phyloP scores from a whole-genome alignment of 2,329 filamentous ascomycete genomes.

The Graphium sp. region DNA sequence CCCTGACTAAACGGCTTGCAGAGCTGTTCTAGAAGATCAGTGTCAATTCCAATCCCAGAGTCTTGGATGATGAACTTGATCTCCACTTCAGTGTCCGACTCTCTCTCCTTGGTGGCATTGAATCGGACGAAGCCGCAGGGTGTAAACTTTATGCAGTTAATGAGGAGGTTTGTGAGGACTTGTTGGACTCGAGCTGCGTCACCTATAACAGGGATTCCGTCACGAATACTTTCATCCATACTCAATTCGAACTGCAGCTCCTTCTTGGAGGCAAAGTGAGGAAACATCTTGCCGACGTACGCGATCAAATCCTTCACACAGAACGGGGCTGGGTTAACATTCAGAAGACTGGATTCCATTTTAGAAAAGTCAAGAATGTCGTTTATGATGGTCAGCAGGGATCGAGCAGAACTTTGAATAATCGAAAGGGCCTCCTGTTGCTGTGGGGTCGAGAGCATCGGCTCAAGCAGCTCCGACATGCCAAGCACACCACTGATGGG shows the following conservation, averaged over 20 bases:
- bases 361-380: conserved; percentile 86
- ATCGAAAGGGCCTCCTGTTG: conserved; percentile 62
- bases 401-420: conserved; percentile 65
- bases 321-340: conserved; percentile 70
- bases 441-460: conserved; percentile 51
- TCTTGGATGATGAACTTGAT: conserved; percentile 61
- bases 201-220: conserved; percentile 64
- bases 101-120: conserved; percentile 43
- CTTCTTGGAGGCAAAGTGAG: conserved; percentile 68
- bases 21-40: conserved; percentile 53
- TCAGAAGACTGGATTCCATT: conserved; percentile 59
- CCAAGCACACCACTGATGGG: conserved; percentile 69
- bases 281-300: conserved; percentile 76
- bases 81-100: conserved; percentile 46
- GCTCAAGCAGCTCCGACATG: conserved; percentile 59
- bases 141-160: conserved; percentile 64
- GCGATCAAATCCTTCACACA: conserved; percentile 56
- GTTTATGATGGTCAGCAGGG: conserved; percentile 73
- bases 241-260: conserved; percentile 55
- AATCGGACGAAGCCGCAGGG: conserved; percentile 52
- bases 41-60: conserved; percentile 67
- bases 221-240: conserved; percentile 43
- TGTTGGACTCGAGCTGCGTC: conserved; percentile 74
- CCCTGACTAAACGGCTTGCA: conserved; percentile 75
- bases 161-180: conserved; percentile 65